phyloP scores from a whole-genome alignment of 108 stramenopile species.

The Thalassiosira profunda region DNA sequence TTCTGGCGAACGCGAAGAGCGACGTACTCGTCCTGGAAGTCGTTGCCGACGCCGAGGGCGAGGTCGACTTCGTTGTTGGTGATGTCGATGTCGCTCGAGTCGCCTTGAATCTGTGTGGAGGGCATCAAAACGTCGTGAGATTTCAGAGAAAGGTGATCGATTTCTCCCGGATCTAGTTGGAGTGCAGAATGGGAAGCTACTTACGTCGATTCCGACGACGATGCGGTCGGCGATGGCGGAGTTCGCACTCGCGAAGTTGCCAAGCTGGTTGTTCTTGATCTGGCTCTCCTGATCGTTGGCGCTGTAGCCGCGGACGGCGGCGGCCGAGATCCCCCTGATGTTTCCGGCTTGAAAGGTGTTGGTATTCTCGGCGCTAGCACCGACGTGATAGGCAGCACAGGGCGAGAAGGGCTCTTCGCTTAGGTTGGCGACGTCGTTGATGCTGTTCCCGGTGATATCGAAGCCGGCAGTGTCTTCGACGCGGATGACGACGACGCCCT shows the following conservation, averaged over 20 bases:
- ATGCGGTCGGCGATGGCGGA: too few species aligned
- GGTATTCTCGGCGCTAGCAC: not conserved
- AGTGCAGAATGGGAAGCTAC: too few species aligned
- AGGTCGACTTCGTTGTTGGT: slow-evolving; percentile 11
- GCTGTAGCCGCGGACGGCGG: slow-evolving; percentile 6
- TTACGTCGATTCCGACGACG: too few species aligned
- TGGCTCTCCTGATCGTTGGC: not conserved
- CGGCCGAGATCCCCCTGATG: slow-evolving; percentile 7
- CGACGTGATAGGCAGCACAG: slow-evolving; percentile 1
- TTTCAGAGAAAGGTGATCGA: too few species aligned
- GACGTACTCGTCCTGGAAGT: slow-evolving; percentile 3
- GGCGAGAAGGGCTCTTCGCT: slow-evolving; percentile 1
- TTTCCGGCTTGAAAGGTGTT: not conserved
- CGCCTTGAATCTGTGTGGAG: slow-evolving; percentile 20
- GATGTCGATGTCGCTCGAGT: not conserved
- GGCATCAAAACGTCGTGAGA: too few species aligned
- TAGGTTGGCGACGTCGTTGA: slow-evolving; percentile 5
- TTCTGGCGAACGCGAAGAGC: slow-evolving; percentile 7
- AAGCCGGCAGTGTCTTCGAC: slow-evolving; percentile 14
- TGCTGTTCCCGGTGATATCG: slow-evolving; percentile 9
- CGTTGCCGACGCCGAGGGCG: not conserved
- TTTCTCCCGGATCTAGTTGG: too few species aligned
- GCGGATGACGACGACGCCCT: slow-evolving; percentile 11
- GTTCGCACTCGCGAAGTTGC: too few species aligned
- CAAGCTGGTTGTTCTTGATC: slow-evolving; percentile 1